Percentiles rank a stretch among this genome's conserved stretches.
phyloP scores from a whole-genome alignment of 2,329 filamentous ascomycete genomes.

The Sclerotinia sclerotiorum region DNA sequence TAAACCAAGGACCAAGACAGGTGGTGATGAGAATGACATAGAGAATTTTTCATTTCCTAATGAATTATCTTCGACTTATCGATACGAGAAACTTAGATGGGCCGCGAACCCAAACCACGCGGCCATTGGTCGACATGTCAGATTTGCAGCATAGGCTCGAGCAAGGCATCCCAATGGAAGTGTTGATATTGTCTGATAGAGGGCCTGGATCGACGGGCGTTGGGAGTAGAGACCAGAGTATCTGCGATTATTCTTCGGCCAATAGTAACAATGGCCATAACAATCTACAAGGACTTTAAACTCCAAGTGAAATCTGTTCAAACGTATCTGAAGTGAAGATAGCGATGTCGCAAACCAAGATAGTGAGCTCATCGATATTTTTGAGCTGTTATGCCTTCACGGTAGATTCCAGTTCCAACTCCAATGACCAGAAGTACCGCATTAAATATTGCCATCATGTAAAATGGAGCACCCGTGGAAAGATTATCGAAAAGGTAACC shows the following conservation, averaged over 20 bases:
- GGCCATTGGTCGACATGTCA: conserved; percentile 4
- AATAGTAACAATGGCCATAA: neutral
- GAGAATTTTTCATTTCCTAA: neutral
- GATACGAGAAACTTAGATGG: neutral
- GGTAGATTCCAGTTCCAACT: conserved; percentile 36
- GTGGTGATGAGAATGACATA: neutral
- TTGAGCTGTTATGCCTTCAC: conserved; percentile 30
- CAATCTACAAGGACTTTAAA: neutral
- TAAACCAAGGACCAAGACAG: neutral
- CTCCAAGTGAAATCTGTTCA: neutral
- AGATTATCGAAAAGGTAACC: conserved; percentile 79
- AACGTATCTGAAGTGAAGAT: neutral
- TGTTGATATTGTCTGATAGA: neutral
- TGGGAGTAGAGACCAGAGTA: neutral
- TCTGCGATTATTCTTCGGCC: neutral
- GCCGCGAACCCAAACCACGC: neutral
- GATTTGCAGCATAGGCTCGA: neutral
- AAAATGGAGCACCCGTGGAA: conserved; percentile 80
- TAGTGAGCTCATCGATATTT: conserved; percentile 20
- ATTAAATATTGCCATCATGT: conserved; percentile 91
- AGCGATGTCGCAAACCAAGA: neutral
- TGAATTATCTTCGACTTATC: neutral
- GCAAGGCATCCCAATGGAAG: neutral
- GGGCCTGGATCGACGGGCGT: neutral
- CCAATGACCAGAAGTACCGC: conserved; percentile 60